These are phyloP conservation scores for Cerioporus squamosus DNA, from an alignment of 1,284 basidiomycete genomes.

Conservation along the genomic window DNA sequence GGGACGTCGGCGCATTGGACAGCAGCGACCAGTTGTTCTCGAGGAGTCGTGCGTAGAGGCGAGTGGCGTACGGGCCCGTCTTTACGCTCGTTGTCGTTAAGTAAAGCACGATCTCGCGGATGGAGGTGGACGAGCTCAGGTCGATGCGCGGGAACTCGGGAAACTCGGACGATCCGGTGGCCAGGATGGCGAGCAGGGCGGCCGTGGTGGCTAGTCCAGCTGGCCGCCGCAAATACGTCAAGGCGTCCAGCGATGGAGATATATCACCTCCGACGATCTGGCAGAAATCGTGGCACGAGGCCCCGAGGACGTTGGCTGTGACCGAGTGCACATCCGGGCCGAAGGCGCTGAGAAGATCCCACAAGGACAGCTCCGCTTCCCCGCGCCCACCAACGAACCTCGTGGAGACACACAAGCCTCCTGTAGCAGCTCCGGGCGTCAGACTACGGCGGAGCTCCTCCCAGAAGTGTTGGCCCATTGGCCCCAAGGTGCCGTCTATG, in stretches of 20 bases:
- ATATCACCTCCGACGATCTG: not conserved
- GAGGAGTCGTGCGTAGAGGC: not conserved
- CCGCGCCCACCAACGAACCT: too few species aligned
- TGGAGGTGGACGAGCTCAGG: not conserved
- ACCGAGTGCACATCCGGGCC: not conserved
- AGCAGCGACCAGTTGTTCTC: not conserved
- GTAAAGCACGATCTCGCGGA: not conserved
- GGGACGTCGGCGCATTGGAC: not conserved
- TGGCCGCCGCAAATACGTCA: too few species aligned
- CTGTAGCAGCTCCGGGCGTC: not conserved
- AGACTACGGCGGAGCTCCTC: not conserved
- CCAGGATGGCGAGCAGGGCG: too few species aligned
- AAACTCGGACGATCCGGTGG: not conserved
- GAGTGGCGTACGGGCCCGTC: not conserved
- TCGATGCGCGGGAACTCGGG: not conserved
- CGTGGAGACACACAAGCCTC: not conserved
- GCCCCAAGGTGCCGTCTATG: not conserved
- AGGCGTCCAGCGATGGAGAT: not conserved
- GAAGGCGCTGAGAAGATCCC: not conserved
- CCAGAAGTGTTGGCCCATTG: not conserved
- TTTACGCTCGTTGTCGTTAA: not conserved
- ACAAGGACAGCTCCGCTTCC: not conserved
- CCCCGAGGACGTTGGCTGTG: not conserved
- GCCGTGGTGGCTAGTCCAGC: too few species aligned
- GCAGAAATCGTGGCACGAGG: not conserved